Evolutionary conservation across 768 basidiomycete genomes (phyloP), one percentile per base, ranked within the genome.

Genomic region (Cystobasidium ongulense): DNA sequence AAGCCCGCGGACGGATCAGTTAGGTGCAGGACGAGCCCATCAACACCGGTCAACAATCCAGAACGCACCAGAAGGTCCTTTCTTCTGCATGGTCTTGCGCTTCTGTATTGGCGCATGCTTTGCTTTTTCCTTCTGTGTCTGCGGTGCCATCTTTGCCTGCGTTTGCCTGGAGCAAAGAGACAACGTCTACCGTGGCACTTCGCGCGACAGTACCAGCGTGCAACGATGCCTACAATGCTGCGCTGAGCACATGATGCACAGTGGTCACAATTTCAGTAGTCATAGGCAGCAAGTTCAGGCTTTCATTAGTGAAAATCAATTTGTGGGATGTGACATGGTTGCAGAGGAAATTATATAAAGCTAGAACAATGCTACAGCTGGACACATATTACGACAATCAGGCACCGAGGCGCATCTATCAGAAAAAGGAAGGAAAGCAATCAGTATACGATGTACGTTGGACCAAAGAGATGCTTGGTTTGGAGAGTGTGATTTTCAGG

Each of bases 21-120:
- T 59, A 59, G 33, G 3, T 59, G 25, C 33, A 29, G 25, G 57
- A 29, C 57, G 57, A 59, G 57, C 10, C 8, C 46, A 3, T 4
- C 15, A n/a, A 50, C 46, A 50, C 15, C 25, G 25, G 29, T 5
- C 11, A 59, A 27, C 57, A 23, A 59, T 13, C 43, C 53, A 29
- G 4, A 27, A 29, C 57, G 15, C 33, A 59, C 57, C 57, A 13
- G 29, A 27, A 59, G 57, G 57, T 17, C 57, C 57, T 31, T 59
- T 15, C n/a, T 53, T 23, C 43, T 50, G 43, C 4, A 18, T 21
- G 33, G 27, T 67, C 50, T 67, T 67, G 39, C 43, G 65, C 29
- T 67, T 67, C 65, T 67, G 65, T 25, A 33, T 67, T 13, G 41
- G 17, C 41, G 65, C 65, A 27, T 13, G 53, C 50, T 67, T 67